phyloP scores from a whole-genome alignment of 2,329 filamentous ascomycete genomes.

The Pseudogymnoascus sp. region DNA sequence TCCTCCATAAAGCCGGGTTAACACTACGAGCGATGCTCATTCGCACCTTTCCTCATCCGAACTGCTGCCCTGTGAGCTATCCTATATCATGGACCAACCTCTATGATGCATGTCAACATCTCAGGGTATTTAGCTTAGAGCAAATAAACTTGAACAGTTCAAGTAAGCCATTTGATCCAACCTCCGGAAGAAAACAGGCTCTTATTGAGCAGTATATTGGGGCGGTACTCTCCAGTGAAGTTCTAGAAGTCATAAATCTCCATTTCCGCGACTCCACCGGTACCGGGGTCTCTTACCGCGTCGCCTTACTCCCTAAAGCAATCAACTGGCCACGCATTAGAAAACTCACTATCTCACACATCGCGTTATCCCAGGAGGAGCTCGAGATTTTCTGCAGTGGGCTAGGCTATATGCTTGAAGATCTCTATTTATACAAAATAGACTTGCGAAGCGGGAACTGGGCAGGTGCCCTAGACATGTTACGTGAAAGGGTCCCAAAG shows the following conservation, averaged over 20 bases:
- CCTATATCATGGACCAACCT: background rate
- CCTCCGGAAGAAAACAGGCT: background rate
- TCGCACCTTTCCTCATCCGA: background rate
- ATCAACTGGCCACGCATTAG: constrained; percentile 3
- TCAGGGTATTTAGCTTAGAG: background rate
- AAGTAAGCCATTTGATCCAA: background rate
- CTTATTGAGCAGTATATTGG: background rate
- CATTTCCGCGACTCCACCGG: background rate
- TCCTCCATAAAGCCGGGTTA: background rate
- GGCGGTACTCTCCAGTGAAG: background rate
- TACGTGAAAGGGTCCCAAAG: background rate
- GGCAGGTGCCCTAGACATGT: background rate
- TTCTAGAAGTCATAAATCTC: background rate
- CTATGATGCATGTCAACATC: background rate
- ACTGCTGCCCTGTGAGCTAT: background rate
- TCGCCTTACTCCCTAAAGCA: background rate
- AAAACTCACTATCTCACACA: background rate
- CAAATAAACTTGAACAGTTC: background rate
- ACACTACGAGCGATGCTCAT: background rate
- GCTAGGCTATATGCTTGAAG: background rate
- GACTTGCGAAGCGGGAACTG: background rate
- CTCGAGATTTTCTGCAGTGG: background rate
- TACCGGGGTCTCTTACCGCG: background rate
- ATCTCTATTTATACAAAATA: background rate
- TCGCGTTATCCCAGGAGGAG: background rate